These are phyloP conservation scores for Emydomyces testavorans DNA, from an alignment of 2,329 filamentous ascomycete species.

Conservation along the genomic window DNA sequence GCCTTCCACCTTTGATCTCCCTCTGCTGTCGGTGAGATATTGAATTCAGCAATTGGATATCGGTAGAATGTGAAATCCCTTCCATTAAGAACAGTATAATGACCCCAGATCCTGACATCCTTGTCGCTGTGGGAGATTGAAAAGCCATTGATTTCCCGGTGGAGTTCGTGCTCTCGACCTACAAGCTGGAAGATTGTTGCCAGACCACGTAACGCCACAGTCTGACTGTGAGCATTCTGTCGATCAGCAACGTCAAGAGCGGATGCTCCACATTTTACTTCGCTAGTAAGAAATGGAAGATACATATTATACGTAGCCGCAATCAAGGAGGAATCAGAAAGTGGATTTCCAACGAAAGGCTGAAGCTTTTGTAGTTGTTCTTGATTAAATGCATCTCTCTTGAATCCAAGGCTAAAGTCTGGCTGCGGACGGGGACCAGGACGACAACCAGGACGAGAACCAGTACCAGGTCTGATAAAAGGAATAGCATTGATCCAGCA, in stretches of 20 bases:
- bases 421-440: conserved; percentile 30
- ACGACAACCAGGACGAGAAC: too few species aligned
- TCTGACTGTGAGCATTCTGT: conserved; percentile 25
- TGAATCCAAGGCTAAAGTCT: conserved; percentile 37
- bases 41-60: conserved; percentile 28
- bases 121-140: conserved; percentile 32
- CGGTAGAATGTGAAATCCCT: conserved; percentile 30
- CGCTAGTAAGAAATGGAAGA: conserved; percentile 41
- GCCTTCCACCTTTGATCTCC: conserved; percentile 30
- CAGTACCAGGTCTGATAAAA: conserved; percentile 22
- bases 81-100: conserved; percentile 31
- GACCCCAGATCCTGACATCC: conserved; percentile 32
- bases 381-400: conserved; percentile 32
- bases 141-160: conserved; percentile 36
- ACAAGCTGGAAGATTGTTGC: conserved; percentile 29
- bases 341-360: conserved; percentile 23
- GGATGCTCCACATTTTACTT: conserved; percentile 37
- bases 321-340: conserved; percentile 31
- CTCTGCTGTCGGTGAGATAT: conserved; percentile 24
- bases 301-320: conserved; percentile 41
- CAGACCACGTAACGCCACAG: conserved; percentile 27
- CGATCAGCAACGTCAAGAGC: conserved; percentile 23
- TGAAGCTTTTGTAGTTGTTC: conserved; percentile 35
- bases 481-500: conserved; percentile 35
- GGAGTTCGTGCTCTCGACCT: conserved; percentile 24